These are phyloP conservation scores for Tarenaya hassleriana DNA, from an alignment of 345 rosid genomes.

Conservation along the genomic window DNA sequence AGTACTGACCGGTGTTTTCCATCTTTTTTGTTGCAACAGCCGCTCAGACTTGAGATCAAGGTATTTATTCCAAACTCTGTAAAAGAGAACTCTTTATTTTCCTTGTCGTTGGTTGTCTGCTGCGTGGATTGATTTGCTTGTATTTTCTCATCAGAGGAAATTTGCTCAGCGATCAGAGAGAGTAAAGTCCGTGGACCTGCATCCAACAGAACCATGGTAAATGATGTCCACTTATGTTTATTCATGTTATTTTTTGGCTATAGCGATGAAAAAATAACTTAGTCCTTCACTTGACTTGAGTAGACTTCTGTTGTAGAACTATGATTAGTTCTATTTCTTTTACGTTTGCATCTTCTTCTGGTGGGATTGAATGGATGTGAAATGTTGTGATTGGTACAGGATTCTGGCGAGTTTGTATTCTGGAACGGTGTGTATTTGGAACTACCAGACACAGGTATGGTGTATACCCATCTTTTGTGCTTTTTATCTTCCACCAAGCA, in stretches of 20 bases:
- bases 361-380: constrained; percentile 5
- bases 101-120: background rate
- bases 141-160: constrained; percentile 38
- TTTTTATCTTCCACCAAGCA: background rate
- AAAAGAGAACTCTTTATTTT: background rate
- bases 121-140: constrained; percentile 18
- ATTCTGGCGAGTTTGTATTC: constrained; percentile 60
- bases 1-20: constrained; percentile 19
- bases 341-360: constrained; percentile 5
- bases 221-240: constrained; percentile 1
- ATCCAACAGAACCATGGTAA: constrained; percentile 71
- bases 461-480: background rate
- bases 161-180: constrained; percentile 51
- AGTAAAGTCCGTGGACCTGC: constrained; percentile 67
- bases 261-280: background rate
- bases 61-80: constrained; percentile 20
- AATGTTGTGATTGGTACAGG: constrained; percentile 36
- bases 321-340: constrained; percentile 1
- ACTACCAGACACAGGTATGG: constrained; percentile 85
- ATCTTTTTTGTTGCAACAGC: constrained; percentile 31
- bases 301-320: background rate
- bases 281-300: constrained; percentile 1
- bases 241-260: constrained; percentile 2
- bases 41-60: constrained; percentile 43
- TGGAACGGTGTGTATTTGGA: constrained; percentile 69